phyloP scores from a whole-genome alignment of 116 monocot genomes.

The Cymodocea nodosa region DNA sequence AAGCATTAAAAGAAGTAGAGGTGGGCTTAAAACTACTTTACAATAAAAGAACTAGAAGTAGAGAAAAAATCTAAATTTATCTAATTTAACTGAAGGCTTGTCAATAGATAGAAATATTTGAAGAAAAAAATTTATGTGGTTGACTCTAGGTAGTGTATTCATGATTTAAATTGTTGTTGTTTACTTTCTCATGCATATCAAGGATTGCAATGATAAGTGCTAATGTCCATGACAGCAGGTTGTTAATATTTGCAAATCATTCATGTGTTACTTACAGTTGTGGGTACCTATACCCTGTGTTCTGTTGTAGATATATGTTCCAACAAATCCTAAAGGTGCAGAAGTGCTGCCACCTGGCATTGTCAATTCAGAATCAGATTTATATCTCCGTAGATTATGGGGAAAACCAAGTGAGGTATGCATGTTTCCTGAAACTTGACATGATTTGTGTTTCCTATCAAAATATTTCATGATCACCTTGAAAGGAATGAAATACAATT shows the following conservation, averaged over 20 bases:
- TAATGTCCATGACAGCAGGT: background rate
- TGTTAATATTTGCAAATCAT: background rate
- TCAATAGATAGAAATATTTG: too few relatives aligned
- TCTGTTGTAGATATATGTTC: constrained; percentile 26
- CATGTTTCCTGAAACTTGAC: background rate
- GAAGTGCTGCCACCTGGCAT: constrained; percentile 33
- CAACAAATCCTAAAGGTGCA: constrained; percentile 32
- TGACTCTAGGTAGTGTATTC: too few relatives aligned
- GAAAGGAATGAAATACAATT: background rate
- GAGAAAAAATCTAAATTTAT: too few relatives aligned
- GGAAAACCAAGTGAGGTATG: constrained; percentile 32
- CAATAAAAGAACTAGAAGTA: too few relatives aligned
- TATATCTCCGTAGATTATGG: constrained; percentile 35
- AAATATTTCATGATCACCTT: background rate
- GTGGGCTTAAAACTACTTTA: too few relatives aligned
- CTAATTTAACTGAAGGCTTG: too few relatives aligned
- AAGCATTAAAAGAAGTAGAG: too few relatives aligned
- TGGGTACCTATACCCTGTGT: background rate
- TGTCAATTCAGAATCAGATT: constrained; percentile 27
- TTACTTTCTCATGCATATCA: background rate
- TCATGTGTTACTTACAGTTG: background rate
- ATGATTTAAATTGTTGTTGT: too few relatives aligned
- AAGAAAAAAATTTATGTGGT: too few relatives aligned
- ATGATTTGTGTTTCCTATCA: background rate
- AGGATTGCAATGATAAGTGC: background rate